Base-by-base conservation (phyloP, 2,329 filamentous ascomycete genomes). In the Xylaria sp. region DNA sequence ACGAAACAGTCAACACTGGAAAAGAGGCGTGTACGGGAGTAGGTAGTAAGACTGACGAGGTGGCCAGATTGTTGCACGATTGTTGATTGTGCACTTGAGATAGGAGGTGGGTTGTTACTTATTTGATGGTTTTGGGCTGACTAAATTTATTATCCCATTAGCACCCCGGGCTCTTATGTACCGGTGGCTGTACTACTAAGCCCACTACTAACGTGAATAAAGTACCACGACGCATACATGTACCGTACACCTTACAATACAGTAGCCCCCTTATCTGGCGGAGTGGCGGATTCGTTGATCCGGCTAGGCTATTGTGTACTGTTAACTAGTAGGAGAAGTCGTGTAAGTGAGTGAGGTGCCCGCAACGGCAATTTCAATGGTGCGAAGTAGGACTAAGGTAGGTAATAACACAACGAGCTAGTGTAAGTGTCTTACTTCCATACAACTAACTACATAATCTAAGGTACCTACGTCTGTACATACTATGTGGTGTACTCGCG, bases 51-150 rank as follows among this genome's bases (percentile, higher is more conserved):
- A 28, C 15, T n/a, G 56, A 46, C 10, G 15, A 52, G 36, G 34
- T 23, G 41, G 56, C 41, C 34, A 28, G 28, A 34, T 30, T 55
- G 60, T 39, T 50, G 48, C 43, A 32, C 41, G 53, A 43, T 41
- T 41, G 60, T 20, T 32, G 45, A 36, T 23, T 5, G 50, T 32
- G 45, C 23, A 36, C 39, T 46, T 39, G 30, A 34, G 46, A 20
- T 63, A 30, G 45, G 60, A 59, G 65, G 60, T 50, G 53, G 60
- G 52, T 55, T 52, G 15, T 52, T 52, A 58, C 61, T 58, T 57
- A 48, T 60, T 59, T 58, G 52, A 55, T 15, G n/a, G 52, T 6
- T 32, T 32, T 23, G 30, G 52, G 52, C 32, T 55, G 52, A 36
- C 52, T 36, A 34, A 36, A 36, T 34, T 23, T 55, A 36, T 55